Evolutionary conservation across 192 early-diverging fungal species (phyloP).

Genomic region (Linnemannia zychae): DNA sequence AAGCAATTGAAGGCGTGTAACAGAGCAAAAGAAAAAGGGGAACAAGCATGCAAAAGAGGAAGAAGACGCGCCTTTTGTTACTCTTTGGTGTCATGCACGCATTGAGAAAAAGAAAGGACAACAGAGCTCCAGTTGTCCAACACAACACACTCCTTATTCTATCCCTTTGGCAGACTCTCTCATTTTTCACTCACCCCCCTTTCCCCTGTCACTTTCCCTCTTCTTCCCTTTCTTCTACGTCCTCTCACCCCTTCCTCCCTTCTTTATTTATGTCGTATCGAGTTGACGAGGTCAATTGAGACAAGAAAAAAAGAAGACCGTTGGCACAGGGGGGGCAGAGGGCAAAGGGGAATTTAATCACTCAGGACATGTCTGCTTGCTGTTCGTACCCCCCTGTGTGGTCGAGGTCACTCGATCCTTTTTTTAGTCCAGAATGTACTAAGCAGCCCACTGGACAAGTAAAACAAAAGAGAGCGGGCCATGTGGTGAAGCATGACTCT

Average conservation of each 20-base stretch:
- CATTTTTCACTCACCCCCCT: neutral
- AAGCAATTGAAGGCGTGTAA: neutral
- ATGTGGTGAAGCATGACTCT: too few species aligned
- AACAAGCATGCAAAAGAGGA: neutral
- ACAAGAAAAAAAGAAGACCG: neutral
- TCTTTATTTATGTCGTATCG: constrained; percentile 2
- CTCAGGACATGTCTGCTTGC: too few species aligned
- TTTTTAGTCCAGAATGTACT: too few species aligned
- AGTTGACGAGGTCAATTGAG: neutral
- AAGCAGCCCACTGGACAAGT: too few species aligned
- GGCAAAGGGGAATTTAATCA: neutral
- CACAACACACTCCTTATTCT: too few species aligned
- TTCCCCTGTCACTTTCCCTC: neutral
- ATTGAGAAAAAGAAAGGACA: neutral
- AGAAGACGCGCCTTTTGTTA: neutral
- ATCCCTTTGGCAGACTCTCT: neutral
- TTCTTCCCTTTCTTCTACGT: neutral
- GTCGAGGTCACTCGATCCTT: too few species aligned
- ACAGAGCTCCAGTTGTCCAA: too few species aligned
- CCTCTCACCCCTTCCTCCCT: neutral
- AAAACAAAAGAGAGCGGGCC: too few species aligned
- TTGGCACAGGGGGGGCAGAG: neutral
- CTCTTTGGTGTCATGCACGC: neutral
- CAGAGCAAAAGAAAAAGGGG: neutral
- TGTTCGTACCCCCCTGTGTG: too few species aligned